Evolutionary conservation across 176 grass and related monocot species (phyloP), one percentile per base, ranked within the genome.

Genomic region (Oryza glumipatula): DNA sequence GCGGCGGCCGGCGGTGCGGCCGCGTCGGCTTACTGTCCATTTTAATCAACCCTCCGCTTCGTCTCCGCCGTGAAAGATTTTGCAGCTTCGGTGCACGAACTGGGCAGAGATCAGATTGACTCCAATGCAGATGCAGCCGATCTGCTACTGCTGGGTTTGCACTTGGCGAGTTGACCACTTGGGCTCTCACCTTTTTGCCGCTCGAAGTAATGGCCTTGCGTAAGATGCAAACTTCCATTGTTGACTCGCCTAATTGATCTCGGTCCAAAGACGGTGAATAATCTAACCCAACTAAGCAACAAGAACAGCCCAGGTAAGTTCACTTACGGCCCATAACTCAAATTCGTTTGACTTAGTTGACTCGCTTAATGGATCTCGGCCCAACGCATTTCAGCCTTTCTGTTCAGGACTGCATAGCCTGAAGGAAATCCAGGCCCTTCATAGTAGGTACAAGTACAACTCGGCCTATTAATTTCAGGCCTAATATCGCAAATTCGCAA

Each of bases 121-220:
- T 54, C 39, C 39, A 41, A 44, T 2, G 43, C 43, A 44, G 43
- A 44, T 44, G 58, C 51, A 30, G 6, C 56, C 76, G 1, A 47
- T 68, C 30, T 36, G 23, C 65, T 9, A 5, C 30, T 36, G 23
- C 65, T 9, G 8, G 48, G n/a, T 13, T 4, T 30, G 54, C 17
- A 52, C 39, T 41, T 41, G 39, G 39, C 15, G 1, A 19, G 51
- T 9, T 11, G 85, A 49, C 28, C 47, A 14, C 16, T 66, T 54
- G 39, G 39, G 28, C 6, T 15, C 21, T 21, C 78, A 33, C 74
- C 61, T 78, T 88, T 88, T 63, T 70, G 51, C 80, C 54, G 67
- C 43, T 71, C n/a, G 54, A 83, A 88, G 86, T 4, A 88, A 88
- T 54, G 52, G 38, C 74, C 5, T 83, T 32, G 80, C 56, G 86